These are phyloP conservation scores for Jaltomata sinuosa DNA, from an alignment of 257 asterid species.

Conservation along the genomic window DNA sequence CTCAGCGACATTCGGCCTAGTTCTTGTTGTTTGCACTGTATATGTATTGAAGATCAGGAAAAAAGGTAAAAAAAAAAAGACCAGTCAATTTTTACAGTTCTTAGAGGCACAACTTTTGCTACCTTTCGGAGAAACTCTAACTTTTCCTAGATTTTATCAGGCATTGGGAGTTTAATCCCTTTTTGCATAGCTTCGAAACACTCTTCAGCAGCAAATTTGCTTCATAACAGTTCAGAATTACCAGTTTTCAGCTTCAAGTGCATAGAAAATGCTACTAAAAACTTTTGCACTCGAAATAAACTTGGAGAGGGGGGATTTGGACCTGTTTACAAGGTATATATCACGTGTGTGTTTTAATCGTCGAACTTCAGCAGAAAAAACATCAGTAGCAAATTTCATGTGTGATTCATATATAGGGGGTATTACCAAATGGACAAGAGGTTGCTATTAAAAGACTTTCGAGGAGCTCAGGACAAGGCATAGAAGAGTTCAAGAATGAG, in stretches of 20 bases:
- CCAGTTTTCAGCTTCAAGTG: neutral
- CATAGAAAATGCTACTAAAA: neutral
- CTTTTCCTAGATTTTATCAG: neutral
- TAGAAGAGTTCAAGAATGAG: neutral
- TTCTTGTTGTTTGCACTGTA: neutral
- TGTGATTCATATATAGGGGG: neutral
- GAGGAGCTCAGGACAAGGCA: constrained; percentile 10
- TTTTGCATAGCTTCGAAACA: neutral
- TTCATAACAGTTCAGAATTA: neutral
- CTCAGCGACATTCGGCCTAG: neutral
- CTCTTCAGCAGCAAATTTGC: neutral
- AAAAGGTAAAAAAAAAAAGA: neutral
- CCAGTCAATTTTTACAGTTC: neutral
- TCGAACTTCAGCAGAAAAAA: neutral
- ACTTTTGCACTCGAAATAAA: neutral
- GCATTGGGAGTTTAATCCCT: neutral
- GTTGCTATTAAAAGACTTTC: constrained; percentile 3
- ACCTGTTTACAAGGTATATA: constrained; percentile 9
- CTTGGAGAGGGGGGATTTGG: constrained; percentile 9
- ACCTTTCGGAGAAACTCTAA: neutral
- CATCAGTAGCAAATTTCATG: neutral
- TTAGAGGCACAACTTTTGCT: neutral
- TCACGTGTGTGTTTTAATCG: neutral
- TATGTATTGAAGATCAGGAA: neutral
- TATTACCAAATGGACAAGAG: constrained; percentile 1